These are phyloP conservation scores for Diplodia seriata DNA, from an alignment of 2,329 filamentous ascomycete species.

Conservation along the genomic window DNA sequence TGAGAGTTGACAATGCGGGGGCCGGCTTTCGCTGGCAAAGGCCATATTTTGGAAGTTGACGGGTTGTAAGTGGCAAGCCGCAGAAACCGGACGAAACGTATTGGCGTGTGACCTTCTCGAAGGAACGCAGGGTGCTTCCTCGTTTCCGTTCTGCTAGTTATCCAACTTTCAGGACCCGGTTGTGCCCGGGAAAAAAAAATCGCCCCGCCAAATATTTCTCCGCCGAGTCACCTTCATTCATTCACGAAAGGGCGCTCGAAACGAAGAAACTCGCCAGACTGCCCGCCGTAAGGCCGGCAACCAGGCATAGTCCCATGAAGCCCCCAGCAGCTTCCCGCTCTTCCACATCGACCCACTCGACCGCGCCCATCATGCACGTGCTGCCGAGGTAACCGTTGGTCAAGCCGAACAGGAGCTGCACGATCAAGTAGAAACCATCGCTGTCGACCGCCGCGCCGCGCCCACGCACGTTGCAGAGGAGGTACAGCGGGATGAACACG, in stretches of 20 bases:
- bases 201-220: background rate
- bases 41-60: too few species aligned
- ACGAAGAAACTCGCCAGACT: constrained; percentile 87
- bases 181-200: too few species aligned
- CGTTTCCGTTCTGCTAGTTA: too few species aligned
- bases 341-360: constrained; percentile 78
- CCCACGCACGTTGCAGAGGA: constrained; percentile 86
- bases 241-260: constrained; percentile 44
- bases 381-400: constrained; percentile 88
- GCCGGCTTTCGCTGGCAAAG: too few species aligned
- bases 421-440: constrained; percentile 86
- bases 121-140: too few species aligned
- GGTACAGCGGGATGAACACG: constrained; percentile 81
- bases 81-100: too few species aligned
- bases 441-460: constrained; percentile 74
- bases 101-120: too few species aligned
- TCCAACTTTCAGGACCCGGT: too few species aligned
- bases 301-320: constrained; percentile 93
- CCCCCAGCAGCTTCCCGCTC: constrained; percentile 89
- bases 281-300: constrained; percentile 81
- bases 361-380: constrained; percentile 89
- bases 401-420: constrained; percentile 83
- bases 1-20: too few species aligned
- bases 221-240: too few species aligned
- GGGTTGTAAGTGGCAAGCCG: too few species aligned